phyloP scores from a whole-genome alignment of 2,329 filamentous ascomycete genomes.

The Colletotrichum sp. region DNA sequence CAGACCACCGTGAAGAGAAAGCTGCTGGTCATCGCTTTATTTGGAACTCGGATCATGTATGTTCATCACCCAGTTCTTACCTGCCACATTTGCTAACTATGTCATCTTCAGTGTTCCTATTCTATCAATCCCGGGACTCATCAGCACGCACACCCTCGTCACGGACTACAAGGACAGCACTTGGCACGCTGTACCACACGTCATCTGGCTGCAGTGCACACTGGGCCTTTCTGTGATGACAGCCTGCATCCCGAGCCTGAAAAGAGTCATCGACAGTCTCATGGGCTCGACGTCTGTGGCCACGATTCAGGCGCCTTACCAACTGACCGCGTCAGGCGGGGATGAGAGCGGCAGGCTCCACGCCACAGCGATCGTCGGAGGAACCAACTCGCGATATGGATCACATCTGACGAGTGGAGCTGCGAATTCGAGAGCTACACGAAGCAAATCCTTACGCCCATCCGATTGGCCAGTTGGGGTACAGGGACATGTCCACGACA shows the following conservation, averaged over 20 bases:
- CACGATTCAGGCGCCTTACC: not conserved
- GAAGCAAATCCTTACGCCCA: not conserved
- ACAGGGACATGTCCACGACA: not conserved
- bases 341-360: not conserved
- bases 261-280: not conserved
- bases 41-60: not conserved
- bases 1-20: not conserved
- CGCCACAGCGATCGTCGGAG: not conserved
- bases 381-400: not conserved
- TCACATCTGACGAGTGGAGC: not conserved
- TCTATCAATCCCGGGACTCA: not conserved
- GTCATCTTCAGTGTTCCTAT: not conserved
- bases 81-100: not conserved
- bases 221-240: not conserved
- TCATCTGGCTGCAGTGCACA: not conserved
- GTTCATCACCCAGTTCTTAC: not conserved
- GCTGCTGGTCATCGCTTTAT: not conserved
- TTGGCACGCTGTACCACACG: not conserved
- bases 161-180: not conserved
- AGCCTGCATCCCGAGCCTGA: not conserved
- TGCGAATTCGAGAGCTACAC: not conserved
- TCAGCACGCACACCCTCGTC: not conserved
- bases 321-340: not conserved
- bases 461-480: not conserved
- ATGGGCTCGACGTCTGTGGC: not conserved